These are phyloP conservation scores for Solanum hybrid DNA, from an alignment of 305 asterid species.

Conservation along the genomic window DNA sequence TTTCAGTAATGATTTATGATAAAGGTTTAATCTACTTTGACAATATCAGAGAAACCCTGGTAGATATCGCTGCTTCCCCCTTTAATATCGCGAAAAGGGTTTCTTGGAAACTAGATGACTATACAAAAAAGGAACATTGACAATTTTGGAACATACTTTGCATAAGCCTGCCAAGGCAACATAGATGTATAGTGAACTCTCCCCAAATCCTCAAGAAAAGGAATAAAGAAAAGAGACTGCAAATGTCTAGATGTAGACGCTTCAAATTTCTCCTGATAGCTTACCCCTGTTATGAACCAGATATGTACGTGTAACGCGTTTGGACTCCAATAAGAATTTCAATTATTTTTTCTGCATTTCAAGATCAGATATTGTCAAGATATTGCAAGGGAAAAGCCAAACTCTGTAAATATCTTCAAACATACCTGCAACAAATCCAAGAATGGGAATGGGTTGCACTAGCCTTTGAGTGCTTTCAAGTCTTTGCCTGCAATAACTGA, in stretches of 20 bases:
- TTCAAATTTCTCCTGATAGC: background rate
- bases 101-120: background rate
- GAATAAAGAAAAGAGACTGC: background rate
- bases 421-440: constrained; percentile 67
- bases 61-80: too few relatives aligned
- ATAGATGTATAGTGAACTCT: background rate
- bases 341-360: constrained; percentile 59
- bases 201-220: background rate
- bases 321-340: constrained; percentile 83
- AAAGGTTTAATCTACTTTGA: too few relatives aligned
- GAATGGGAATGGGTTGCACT: constrained; percentile 58
- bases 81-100: background rate
- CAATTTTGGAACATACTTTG: background rate
- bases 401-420: background rate
- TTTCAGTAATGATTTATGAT: too few relatives aligned
- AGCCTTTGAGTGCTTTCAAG: constrained; percentile 49
- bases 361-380: background rate
- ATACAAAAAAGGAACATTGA: background rate
- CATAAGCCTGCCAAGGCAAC: background rate
- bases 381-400: background rate
- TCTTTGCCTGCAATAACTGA: constrained; percentile 43
- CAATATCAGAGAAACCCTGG: too few relatives aligned
- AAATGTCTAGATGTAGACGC: background rate
- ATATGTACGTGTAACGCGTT: constrained; percentile 85
- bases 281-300: constrained; percentile 58